Conservation (phyloP, 768 basidiomycete genomes). For the Trametes elegans region DNA sequence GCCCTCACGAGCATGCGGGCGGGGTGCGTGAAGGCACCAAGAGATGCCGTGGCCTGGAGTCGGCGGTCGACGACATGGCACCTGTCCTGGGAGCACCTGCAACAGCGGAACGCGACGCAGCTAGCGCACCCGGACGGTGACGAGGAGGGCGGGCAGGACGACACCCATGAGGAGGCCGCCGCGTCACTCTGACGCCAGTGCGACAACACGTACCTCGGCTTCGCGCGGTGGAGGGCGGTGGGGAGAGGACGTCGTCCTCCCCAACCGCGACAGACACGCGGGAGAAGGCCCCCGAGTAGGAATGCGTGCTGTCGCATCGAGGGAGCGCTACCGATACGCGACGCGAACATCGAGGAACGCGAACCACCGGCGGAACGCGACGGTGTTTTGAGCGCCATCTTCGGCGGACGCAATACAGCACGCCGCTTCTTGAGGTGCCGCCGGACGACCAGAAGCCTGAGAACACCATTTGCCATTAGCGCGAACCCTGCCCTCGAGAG, state of each 20-base stretch:
- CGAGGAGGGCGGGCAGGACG: neutral
- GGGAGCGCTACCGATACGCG: neutral
- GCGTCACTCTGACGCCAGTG: neutral
- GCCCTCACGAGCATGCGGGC: neutral
- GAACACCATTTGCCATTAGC: conserved; percentile 4
- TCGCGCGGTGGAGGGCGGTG: neutral
- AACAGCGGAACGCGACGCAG: neutral
- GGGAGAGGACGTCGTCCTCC: neutral
- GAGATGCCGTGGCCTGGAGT: neutral
- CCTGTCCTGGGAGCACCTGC: neutral
- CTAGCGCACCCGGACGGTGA: neutral
- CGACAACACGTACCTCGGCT: neutral
- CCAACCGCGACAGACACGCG: neutral
- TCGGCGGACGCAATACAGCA: neutral
- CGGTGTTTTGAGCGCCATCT: conserved; percentile 10
- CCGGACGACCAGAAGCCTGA: neutral
- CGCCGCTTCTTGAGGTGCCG: neutral
- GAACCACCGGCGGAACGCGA: neutral
- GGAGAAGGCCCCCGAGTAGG: neutral
- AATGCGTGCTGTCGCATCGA: neutral
- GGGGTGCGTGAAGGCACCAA: neutral
- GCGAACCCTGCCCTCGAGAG: neutral
- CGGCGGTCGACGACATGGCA: neutral
- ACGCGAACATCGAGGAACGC: conserved; percentile 1
- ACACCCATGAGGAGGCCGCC: neutral